Evolutionary conservation across 129 eudicot genomes (phyloP), one percentile per base, ranked within the genome.

Genomic region (Flaveria linearis): DNA sequence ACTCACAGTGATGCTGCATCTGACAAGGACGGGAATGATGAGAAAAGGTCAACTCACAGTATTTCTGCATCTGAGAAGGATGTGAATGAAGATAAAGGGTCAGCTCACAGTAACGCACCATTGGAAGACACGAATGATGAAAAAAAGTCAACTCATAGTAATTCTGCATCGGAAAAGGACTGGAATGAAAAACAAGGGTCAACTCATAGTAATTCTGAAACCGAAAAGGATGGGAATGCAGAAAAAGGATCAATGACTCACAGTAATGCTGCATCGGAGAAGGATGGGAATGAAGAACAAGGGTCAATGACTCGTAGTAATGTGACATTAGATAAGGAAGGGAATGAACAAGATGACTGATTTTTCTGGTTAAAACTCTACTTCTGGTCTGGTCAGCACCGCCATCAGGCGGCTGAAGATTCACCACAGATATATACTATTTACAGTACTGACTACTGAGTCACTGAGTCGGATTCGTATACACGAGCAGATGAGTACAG

Each of bases 381-480:
- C 14, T 18, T 42, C 70, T 79, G 63, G 6, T 55, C 85, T 17
- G 64, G 33, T 71, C 78, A 16, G 56, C 57, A 22, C 61, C 76
- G 28, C 77, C 66, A 33, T 71, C 68, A 26, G 16, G 22, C n/a
- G 60, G 68, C 69, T 80, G 73, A 73, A 72, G 50, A 73, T 72
- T 41, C 13, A 55, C 18, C 74, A 2, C 8, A 43, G 58, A 68
- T 77, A 26, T 55, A 68, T 51, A 43, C 28, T 42, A 13, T 43
- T 30, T 41, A 6, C 22, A n/a, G 28, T 61, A 42, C 25, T 16
- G 51, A n/a, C 18, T 61, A 42, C 25, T 16, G 51, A 60, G 30
- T 62, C 45, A 47, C 11, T 9, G 16, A 23, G 62, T 74, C 25
- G 14, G 60, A 45, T 28, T 49, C n/a, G n/a, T 56, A 20, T 25